Percentiles rank a stretch among this genome's conserved stretches.
These are phyloP conservation scores for Peribolospora kevripleyi DNA, from an alignment of 768 basidiomycete genomes.

Conservation along the genomic window DNA sequence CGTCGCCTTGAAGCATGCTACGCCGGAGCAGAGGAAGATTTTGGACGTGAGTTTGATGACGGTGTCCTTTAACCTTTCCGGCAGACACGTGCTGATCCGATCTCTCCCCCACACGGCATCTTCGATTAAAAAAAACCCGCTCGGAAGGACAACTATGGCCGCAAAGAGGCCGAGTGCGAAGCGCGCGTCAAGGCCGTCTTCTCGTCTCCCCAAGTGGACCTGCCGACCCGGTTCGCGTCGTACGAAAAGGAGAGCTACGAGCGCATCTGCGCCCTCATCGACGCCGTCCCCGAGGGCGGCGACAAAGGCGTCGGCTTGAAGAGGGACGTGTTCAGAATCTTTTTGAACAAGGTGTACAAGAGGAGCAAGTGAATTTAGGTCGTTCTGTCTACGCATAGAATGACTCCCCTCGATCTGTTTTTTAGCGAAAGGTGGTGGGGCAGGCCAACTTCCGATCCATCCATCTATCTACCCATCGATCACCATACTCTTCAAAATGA, in stretches of 20 bases:
- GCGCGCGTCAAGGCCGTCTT: conserved; percentile 44
- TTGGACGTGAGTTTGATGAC: conserved; percentile 21
- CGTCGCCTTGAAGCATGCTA: conserved; percentile 36
- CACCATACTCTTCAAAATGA: too few species aligned
- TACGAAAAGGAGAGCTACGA: conserved; percentile 60
- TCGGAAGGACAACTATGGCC: conserved; percentile 46
- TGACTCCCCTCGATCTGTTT: too few species aligned
- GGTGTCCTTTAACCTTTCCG: neutral
- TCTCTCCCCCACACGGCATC: neutral
- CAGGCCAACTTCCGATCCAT: too few species aligned
- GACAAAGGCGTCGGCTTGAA: conserved; percentile 25
- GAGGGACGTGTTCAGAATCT: conserved; percentile 52
- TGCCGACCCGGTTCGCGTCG: conserved; percentile 35
- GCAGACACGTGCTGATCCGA: neutral
- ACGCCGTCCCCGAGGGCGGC: conserved; percentile 23
- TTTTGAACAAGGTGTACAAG: conserved; percentile 66
- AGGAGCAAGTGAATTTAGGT: conserved; percentile 24
- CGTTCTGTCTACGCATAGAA: too few species aligned
- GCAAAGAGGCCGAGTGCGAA: conserved; percentile 33
- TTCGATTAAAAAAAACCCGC: conserved; percentile 21
- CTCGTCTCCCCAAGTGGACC: conserved; percentile 36
- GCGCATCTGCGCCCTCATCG: conserved; percentile 43
- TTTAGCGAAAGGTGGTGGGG: too few species aligned
- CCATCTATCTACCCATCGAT: too few species aligned
- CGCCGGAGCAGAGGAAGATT: conserved; percentile 23